phyloP scores from a whole-genome alignment of 495 filamentous ascomycete species.

The Cercophora samala region DNA sequence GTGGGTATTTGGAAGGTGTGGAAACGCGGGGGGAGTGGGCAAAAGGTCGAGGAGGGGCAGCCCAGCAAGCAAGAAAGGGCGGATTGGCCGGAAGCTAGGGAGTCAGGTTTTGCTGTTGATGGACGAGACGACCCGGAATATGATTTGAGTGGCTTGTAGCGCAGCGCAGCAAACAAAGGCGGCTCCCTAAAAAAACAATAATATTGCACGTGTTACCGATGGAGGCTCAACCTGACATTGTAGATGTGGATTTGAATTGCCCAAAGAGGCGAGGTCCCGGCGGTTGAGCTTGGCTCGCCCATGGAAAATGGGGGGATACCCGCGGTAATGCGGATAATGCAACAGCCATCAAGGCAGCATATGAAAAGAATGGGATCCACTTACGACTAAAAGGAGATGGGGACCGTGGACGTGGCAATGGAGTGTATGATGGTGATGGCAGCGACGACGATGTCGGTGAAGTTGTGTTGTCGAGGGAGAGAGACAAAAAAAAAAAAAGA shows the following conservation, averaged over 20 bases:
- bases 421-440: background rate
- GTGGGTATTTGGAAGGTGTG: slow-evolving; percentile 11
- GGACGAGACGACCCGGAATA: slow-evolving; percentile 1
- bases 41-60: slow-evolving; percentile 5
- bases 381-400: slow-evolving; percentile 2
- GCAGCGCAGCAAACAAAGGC: slow-evolving; percentile 1
- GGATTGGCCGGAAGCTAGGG: background rate
- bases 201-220: slow-evolving; percentile 41
- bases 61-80: background rate
- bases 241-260: slow-evolving; percentile 11
- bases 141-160: background rate
- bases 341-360: slow-evolving; percentile 2
- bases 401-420: background rate
- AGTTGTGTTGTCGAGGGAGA: background rate
- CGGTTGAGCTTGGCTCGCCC: background rate
- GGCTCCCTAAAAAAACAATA: slow-evolving; percentile 18
- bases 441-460: background rate
- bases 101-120: background rate
- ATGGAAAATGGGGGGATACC: slow-evolving; percentile 8
- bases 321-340: slow-evolving; percentile 20
- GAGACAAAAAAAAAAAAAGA: background rate
- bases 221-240: slow-evolving; percentile 11
- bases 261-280: slow-evolving; percentile 16
- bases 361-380: background rate
- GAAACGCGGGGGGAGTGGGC: slow-evolving; percentile 11